Percentiles rank a stretch among this genome's conserved stretches.
phyloP scores from a whole-genome alignment of 148 eudicot species.

The Fagopyrum tataricum region DNA sequence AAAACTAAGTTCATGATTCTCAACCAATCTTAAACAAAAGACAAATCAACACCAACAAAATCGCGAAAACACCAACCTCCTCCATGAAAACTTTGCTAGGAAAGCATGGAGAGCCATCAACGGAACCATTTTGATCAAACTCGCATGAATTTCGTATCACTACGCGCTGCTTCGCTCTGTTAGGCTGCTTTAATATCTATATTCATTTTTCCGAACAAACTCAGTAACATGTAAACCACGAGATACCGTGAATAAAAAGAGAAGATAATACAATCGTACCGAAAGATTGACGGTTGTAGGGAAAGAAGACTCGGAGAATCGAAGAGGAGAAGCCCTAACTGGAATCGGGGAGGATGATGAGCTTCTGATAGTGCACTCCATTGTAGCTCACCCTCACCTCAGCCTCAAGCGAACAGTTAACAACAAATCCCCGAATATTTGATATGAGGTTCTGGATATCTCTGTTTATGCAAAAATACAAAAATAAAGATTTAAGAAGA shows the following conservation, averaged over 20 bases:
- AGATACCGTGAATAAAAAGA: not conserved
- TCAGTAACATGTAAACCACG: constrained; percentile 2
- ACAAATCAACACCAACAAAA: not conserved
- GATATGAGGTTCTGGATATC: not conserved
- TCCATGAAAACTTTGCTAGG: constrained; percentile 59
- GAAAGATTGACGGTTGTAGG: constrained; percentile 32
- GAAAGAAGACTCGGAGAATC: constrained; percentile 23
- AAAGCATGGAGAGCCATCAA: constrained; percentile 37
- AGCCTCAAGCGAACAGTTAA: constrained; percentile 6
- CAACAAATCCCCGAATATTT: constrained; percentile 2
- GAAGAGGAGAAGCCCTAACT: constrained; percentile 29
- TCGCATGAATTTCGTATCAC: constrained; percentile 42
- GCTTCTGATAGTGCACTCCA: constrained; percentile 55
- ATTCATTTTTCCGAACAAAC: not conserved
- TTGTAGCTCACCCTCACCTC: constrained; percentile 16
- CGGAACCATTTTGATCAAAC: constrained; percentile 38
- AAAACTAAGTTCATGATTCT: not conserved
- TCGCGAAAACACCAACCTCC: constrained; percentile 39
- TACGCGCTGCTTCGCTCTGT: constrained; percentile 23
- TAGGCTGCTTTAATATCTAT: constrained; percentile 41
- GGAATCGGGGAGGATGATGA: constrained; percentile 31
- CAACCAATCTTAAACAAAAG: not conserved
- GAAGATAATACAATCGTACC: constrained; percentile 22
- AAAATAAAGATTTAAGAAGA: no score
- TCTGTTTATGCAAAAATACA: not conserved